Percentiles rank a stretch among this genome's conserved stretches.
Conservation (phyloP, 2,329 filamentous ascomycete genomes). For the Rugonectria rugulosa region DNA sequence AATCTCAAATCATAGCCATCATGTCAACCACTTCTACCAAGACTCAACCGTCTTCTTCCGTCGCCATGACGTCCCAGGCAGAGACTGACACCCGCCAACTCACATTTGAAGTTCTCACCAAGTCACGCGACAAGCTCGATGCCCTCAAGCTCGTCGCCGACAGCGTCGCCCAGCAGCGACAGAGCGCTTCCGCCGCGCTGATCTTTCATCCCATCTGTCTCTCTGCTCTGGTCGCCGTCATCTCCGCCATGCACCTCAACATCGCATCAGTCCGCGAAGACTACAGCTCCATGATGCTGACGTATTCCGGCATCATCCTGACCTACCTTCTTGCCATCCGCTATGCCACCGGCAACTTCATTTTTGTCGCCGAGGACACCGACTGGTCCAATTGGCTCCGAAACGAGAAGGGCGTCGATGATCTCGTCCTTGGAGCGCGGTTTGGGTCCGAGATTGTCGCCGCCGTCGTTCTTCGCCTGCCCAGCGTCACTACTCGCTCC, state of each 20-base stretch:
- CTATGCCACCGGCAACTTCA: conserved; percentile 67
- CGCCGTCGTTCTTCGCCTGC: conserved; percentile 71
- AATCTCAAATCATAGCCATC: not conserved
- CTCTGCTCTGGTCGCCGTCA: conserved; percentile 51
- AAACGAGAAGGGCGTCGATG: conserved; percentile 48
- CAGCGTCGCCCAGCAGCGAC: conserved; percentile 82
- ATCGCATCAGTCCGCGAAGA: conserved; percentile 51
- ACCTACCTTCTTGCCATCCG: conserved; percentile 68
- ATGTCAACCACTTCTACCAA: not conserved
- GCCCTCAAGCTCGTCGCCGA: conserved; percentile 79
- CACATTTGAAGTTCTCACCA: conserved; percentile 62
- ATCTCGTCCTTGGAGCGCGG: conserved; percentile 69
- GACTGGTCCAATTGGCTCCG: conserved; percentile 66
- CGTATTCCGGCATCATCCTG: conserved; percentile 68
- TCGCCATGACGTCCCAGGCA: conserved; percentile 1
- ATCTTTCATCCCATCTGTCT: conserved; percentile 67
- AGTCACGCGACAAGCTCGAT: conserved; percentile 66
- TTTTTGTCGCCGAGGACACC: conserved; percentile 68
- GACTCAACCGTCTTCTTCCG: not conserved
- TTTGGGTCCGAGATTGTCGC: conserved; percentile 73
- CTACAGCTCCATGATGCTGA: conserved; percentile 60
- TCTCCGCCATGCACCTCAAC: conserved; percentile 52
- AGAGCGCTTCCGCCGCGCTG: conserved; percentile 68
- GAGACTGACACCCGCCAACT: conserved; percentile 63
- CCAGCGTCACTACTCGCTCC: conserved; percentile 5